phyloP scores from a whole-genome alignment of 257 asterid genomes.

The Solanum boliviense region DNA sequence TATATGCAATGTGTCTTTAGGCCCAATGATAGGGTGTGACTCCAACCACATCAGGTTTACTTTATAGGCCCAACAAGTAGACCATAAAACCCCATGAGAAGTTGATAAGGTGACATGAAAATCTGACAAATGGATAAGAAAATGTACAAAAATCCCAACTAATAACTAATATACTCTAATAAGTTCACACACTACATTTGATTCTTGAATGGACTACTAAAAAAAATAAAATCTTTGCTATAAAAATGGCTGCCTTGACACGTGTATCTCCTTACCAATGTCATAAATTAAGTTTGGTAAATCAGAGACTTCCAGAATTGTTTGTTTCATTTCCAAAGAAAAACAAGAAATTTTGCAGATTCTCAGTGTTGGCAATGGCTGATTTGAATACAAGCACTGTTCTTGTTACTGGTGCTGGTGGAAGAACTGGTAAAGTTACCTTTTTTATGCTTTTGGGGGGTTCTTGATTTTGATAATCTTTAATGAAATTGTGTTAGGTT shows the following conservation, averaged over 20 bases:
- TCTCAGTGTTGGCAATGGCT: slow-evolving; percentile 47
- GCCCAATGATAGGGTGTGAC: not conserved
- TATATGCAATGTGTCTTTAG: not conserved
- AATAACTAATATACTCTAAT: too few species aligned
- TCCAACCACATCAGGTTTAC: not conserved
- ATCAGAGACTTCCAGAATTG: slow-evolving; percentile 1
- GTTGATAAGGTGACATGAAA: not conserved
- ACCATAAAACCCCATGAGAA: not conserved
- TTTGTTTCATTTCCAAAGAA: slow-evolving; percentile 1
- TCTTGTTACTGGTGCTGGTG: slow-evolving; percentile 92
- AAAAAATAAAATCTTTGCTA: not conserved
- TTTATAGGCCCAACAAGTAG: not conserved
- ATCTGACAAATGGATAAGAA: slow-evolving; percentile 16
- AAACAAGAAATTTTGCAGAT: slow-evolving; percentile 8
- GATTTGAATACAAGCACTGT: slow-evolving; percentile 47
- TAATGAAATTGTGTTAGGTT: not conserved
- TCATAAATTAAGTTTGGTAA: slow-evolving; percentile 13
- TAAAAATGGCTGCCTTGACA: slow-evolving; percentile 23
- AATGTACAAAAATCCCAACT: not conserved
- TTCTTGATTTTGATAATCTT: not conserved
- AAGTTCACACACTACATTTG: not conserved
- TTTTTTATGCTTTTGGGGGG: not conserved
- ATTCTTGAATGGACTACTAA: not conserved
- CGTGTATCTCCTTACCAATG: slow-evolving; percentile 33
- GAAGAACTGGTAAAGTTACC: slow-evolving; percentile 62